Base-by-base conservation (phyloP, 2,329 filamentous ascomycete genomes). In the Colletotrichum sp. region DNA sequence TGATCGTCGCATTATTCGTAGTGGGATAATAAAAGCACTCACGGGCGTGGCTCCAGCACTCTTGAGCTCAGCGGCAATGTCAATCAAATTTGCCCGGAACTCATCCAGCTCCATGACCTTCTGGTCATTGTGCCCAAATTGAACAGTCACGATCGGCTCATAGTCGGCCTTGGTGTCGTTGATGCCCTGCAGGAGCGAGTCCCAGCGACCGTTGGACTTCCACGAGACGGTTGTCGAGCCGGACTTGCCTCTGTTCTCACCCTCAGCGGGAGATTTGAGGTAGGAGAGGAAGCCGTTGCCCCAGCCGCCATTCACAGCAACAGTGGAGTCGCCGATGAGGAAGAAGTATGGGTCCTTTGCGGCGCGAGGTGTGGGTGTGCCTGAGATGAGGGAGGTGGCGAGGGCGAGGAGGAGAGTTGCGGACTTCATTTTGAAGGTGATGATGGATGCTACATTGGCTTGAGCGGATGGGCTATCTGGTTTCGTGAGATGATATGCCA, bases 51-150 rank as follows among this genome's bases (percentile, higher is more conserved):
- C 89, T 11, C 88, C 88, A 2, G 86, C 84, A 5, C 75, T 77
- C 49, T 82, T 81, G 13, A 89, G 85, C 39, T 90, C 87, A 4
- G 81, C 78, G 9, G 85, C 87, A 66, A 90, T 89, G 4, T 78
- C 81, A 49, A 86, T 85, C 1, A 93, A 84, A 62, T 92, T 92
- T 2, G 81, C 82, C 69, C 88, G 85, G 82, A 88, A 93, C 75
- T 88, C 79, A 1, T 84, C 82, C 8, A 90, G 80, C 0, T 85
- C 83, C 64, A 93, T 84, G 63, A 86, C 86, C 78, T 92, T 92
- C 79, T 89, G 91, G 80, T 93, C 91, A 75, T 93, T 93, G 81
- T 93, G 91, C 6, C 91, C 91, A 75, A 92, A 93, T 86, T 92
- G 78, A 3, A 78, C 79, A 3, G 82, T 84, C 5, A 84, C 80